Conservation (phyloP, 179 eudicot species). For the Actinidia arguta region DNA sequence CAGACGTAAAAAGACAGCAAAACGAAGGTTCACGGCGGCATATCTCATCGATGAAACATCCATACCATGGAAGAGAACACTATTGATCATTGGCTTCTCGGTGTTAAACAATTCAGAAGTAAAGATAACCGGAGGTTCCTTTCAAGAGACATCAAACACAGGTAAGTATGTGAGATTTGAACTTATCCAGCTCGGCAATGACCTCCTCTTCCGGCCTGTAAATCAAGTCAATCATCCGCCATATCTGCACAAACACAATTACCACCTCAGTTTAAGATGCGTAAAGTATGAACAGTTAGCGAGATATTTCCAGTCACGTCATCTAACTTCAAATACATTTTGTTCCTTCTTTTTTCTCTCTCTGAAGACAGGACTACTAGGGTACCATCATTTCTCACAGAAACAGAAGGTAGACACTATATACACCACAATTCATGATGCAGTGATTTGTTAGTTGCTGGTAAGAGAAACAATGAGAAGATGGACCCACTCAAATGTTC, state of each 20-base stretch:
- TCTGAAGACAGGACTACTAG: no score
- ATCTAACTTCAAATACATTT: no score
- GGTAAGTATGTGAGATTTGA: conserved; percentile 71
- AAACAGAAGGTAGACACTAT: no score
- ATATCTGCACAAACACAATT: conserved; percentile 59
- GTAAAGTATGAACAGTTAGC: no score
- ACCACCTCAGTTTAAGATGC: not conserved
- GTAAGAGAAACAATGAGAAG: no score
- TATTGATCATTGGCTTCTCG: not conserved
- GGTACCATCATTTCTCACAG: no score
- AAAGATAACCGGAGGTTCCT: not conserved
- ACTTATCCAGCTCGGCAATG: conserved; percentile 83
- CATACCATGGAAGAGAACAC: not conserved
- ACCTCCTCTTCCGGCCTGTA: conserved; percentile 96
- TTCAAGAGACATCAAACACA: conserved; percentile 37
- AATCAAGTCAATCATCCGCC: conserved; percentile 96
- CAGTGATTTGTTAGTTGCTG: no score
- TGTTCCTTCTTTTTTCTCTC: no score
- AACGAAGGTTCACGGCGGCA: not conserved
- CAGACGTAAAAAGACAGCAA: not conserved
- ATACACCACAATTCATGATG: no score
- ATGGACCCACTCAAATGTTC: no score
- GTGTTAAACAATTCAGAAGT: not conserved
- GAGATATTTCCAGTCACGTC: no score
- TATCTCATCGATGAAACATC: not conserved